Base-by-base conservation (phyloP, 306 rosid genomes). In the Inga oerstediana region DNA sequence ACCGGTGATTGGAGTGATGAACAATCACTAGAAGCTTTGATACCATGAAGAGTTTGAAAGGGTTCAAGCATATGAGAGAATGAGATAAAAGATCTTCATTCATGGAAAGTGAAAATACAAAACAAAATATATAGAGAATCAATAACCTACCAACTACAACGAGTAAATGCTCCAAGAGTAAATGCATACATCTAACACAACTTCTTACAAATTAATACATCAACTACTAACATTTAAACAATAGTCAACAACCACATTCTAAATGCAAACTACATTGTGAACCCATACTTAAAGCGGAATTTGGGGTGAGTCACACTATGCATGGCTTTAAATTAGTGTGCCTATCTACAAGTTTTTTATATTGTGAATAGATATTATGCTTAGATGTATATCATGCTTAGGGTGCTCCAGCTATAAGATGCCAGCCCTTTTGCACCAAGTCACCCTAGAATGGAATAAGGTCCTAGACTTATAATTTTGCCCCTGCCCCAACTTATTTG, bases 401-500 rank as follows among this genome's bases (percentile, higher is more conserved):
- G 56, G 39, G 22, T 13, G 76, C 52, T 6, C 44, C 58, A 45
- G 51, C 19, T 68, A 35, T 62, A 35, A 8, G 72, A 62, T 64
- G 39, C 41, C 39, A 13, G 41, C 8, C 58, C 7, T 68, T n/a
- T 35, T 4, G 73, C 48, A 37, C 41, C 48, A 37, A 30, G 24
- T 37, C 44, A 41, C 45, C 30, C 10, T 16, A 39, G 46, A 22
- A 62, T 62, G 15, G 4, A 73, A 17, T 39, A 64, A 30, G 37
- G 39, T 64, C 19, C 69, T 64, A 5, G 69, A 49, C 54, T 32
- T 37, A 76, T n/a, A 56, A 46, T 70, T 70, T 15, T 70, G 58
- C 30, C 45, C 43, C 44, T 78, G 51, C 35, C 39, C 59, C 16
- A 72, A 61, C 54, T 78, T 73, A 74, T 52, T 51, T 73, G 67